Percentiles rank a stretch among this genome's conserved stretches.
phyloP scores from a whole-genome alignment of 2,329 filamentous ascomycete species.

The Incumbomyces lentus region DNA sequence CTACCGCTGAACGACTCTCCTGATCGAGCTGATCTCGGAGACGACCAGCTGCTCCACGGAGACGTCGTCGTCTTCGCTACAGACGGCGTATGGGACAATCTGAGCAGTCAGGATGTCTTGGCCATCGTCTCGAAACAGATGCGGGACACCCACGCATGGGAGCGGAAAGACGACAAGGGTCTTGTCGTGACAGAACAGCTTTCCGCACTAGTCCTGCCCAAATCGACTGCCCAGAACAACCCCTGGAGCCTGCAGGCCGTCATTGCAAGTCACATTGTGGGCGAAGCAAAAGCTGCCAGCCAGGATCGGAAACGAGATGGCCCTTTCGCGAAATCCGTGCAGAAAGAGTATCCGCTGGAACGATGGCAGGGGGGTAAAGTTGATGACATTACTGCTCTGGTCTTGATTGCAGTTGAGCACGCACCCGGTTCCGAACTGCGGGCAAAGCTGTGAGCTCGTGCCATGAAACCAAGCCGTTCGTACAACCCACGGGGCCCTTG shows the following conservation, averaged over 20 bases:
- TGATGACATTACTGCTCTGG: conserved; percentile 86
- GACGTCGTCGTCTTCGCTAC: conserved; percentile 91
- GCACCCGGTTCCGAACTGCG: conserved; percentile 5
- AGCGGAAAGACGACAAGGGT: conserved; percentile 44
- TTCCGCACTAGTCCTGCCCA: conserved; percentile 29
- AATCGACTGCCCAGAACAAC: conserved; percentile 28
- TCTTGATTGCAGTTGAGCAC: conserved; percentile 63
- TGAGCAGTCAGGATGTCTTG: conserved; percentile 82
- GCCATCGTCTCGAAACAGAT: conserved; percentile 68
- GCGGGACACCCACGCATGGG: conserved; percentile 65
- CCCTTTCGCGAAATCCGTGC: conserved; percentile 90
- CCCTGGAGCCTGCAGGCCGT: conserved; percentile 60
- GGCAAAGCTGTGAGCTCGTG: conserved; percentile 15
- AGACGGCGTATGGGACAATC: conserved; percentile 92
- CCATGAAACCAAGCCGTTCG: not conserved
- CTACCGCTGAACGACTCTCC: conserved; percentile 73
- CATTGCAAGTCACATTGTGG: conserved; percentile 68
- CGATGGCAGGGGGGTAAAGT: conserved; percentile 86
- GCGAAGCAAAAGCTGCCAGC: conserved; percentile 75
- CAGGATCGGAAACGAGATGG: conserved; percentile 72
- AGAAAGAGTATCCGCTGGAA: conserved; percentile 75
- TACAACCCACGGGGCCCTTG: too few relatives aligned
- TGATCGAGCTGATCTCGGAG: conserved; percentile 68
- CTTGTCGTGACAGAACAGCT: conserved; percentile 56
- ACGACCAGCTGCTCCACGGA: conserved; percentile 69